Evolutionary conservation across 2,329 filamentous ascomycete species (phyloP).

Genomic region (Phyllosticta citribraziliensis): DNA sequence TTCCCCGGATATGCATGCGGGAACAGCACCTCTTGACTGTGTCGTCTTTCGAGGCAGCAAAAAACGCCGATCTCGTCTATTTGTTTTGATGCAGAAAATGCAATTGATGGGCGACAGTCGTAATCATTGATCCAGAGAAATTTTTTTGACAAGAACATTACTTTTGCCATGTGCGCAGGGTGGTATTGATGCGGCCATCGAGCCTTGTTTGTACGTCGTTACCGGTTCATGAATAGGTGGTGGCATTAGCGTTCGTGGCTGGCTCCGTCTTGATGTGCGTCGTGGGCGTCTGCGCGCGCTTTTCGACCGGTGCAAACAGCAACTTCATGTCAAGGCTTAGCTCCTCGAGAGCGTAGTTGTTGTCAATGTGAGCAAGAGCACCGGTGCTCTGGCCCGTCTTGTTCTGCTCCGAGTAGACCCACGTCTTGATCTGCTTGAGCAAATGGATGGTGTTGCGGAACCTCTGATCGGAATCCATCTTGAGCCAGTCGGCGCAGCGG

Average conservation of each 20-base stretch:
- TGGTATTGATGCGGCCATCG: neutral
- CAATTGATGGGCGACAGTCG: neutral
- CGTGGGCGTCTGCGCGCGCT: conserved; percentile 14
- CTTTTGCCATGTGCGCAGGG: neutral
- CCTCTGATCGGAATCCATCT: conserved; percentile 48
- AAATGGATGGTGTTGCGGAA: conserved; percentile 52
- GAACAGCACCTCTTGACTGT: conserved; percentile 14
- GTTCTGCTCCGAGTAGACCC: conserved; percentile 54
- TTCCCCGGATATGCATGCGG: conserved; percentile 8
- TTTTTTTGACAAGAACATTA: neutral
- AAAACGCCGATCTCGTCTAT: conserved; percentile 14
- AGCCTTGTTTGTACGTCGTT: conserved; percentile 5
- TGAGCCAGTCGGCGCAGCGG: conserved; percentile 40
- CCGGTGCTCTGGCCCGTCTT: conserved; percentile 58
- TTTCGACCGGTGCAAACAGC: conserved; percentile 52
- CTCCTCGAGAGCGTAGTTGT: conserved; percentile 53
- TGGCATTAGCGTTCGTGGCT: neutral
- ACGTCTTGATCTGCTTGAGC: conserved; percentile 50
- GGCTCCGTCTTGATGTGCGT: neutral
- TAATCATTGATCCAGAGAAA: neutral
- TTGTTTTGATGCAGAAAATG: conserved; percentile 9
- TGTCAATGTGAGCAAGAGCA: conserved; percentile 58
- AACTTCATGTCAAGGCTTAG: conserved; percentile 62
- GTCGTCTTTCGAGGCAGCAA: conserved; percentile 9
- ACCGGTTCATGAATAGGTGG: conserved; percentile 2